Conservation (phyloP, 176 grass and related monocot genomes). For the Thalia dealbata region DNA sequence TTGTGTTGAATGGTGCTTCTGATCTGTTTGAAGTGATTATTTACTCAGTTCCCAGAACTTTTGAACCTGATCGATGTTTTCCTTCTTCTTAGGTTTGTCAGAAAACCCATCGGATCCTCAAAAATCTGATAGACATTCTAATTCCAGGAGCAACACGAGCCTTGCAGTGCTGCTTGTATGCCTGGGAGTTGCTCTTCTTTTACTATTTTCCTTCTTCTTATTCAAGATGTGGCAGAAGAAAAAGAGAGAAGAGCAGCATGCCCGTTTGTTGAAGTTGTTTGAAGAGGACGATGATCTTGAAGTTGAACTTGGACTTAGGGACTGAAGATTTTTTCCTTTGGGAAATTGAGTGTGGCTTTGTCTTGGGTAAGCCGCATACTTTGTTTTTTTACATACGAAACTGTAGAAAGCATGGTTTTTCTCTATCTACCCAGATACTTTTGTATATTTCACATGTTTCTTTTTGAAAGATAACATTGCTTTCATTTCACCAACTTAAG, state of each 20-base stretch:
- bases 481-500: no score
- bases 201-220: constrained; percentile 10
- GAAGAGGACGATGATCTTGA: constrained; percentile 20
- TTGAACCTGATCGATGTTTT: not conserved
- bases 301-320: constrained; percentile 19
- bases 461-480: no score
- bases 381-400: not conserved
- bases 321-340: not conserved
- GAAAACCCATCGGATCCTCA: constrained; percentile 7
- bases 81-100: constrained; percentile 17
- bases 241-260: constrained; percentile 21
- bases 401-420: no score
- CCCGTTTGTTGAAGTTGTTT: constrained; percentile 18
- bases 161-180: not conserved
- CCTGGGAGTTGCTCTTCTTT: not conserved
- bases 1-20: not conserved
- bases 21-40: not conserved
- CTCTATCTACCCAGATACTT: no score
- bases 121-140: not conserved
- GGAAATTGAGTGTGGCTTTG: not conserved
- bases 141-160: constrained; percentile 6
- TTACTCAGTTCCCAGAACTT: not conserved
- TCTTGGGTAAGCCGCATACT: not conserved
- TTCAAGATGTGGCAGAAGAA: constrained; percentile 22
- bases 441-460: no score